Percentiles rank a stretch among this genome's conserved stretches.
Conservation (phyloP, 371 early-diverging fungal genomes). For the Umbelopsis sp. region DNA sequence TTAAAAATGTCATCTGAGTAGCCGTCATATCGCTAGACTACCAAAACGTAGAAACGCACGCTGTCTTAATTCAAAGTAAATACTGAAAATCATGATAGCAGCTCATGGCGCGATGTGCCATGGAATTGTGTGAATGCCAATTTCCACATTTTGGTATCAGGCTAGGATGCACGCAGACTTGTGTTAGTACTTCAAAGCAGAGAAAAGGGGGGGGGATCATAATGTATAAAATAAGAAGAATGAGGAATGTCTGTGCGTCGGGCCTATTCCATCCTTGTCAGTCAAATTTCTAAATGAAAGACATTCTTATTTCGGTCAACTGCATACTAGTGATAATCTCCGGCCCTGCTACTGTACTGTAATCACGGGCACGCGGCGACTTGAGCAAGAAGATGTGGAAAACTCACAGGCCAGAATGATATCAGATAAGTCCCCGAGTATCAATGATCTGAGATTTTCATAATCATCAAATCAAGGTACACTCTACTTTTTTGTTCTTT, state of each 20-base stretch:
- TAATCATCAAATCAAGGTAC: not conserved
- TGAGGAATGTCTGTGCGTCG: constrained; percentile 16
- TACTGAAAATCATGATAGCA: too few relatives aligned
- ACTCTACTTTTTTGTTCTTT: not conserved
- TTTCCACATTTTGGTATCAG: too few relatives aligned
- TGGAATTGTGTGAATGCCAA: too few relatives aligned
- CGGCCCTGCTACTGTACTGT: not conserved
- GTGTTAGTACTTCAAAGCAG: too few relatives aligned
- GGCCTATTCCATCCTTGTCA: not conserved
- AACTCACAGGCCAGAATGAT: too few relatives aligned
- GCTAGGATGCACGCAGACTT: too few relatives aligned
- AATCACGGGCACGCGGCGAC: not conserved
- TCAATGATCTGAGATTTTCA: not conserved
- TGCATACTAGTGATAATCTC: constrained; percentile 8
- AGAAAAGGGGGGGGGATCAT: too few relatives aligned
- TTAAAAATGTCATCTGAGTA: not conserved
- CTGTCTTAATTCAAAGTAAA: too few relatives aligned
- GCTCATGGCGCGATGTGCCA: too few relatives aligned
- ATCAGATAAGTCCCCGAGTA: constrained; percentile 6
- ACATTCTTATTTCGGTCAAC: constrained; percentile 13
- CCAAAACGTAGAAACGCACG: too few relatives aligned
- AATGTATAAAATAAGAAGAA: not conserved
- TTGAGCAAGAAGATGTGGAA: not conserved
- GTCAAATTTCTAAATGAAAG: constrained; percentile 12
- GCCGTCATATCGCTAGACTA: too few relatives aligned